A percentile compares a stretch with the other conserved stretches of the same genome.
Evolutionary conservation across 164 flowering plant genomes (phyloP).

Genomic region (Aristolochia californica): DNA sequence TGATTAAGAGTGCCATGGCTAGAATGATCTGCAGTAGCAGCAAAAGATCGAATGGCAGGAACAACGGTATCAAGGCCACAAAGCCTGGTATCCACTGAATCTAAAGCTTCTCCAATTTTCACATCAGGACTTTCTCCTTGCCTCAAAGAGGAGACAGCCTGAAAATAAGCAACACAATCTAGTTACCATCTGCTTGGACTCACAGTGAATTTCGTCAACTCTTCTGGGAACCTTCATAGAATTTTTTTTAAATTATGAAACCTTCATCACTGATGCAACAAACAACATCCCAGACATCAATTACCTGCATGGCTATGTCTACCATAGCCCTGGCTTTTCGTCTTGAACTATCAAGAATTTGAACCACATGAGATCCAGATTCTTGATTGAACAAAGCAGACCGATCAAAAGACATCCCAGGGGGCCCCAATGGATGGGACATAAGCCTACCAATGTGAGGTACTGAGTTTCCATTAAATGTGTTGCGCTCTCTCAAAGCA

Average conservation of each 20-base stretch:
- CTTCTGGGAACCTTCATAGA: neutral
- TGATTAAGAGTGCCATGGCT: constrained; percentile 13
- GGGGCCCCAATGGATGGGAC: neutral
- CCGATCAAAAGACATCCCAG: neutral
- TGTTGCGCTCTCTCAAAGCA: constrained; percentile 50
- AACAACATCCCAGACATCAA: neutral
- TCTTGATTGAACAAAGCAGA: constrained; percentile 25
- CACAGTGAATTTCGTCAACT: too few relatives aligned
- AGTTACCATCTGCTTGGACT: too few relatives aligned
- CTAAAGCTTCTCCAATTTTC: constrained; percentile 43
- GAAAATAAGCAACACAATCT: neutral
- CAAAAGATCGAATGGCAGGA: constrained; percentile 14
- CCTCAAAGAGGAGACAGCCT: constrained; percentile 46
- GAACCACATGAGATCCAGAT: constrained; percentile 33
- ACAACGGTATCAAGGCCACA: constrained; percentile 19
- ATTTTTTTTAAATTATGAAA: neutral
- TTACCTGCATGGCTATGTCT: constrained; percentile 19
- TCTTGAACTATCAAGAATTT: constrained; percentile 49
- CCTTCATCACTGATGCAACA: neutral
- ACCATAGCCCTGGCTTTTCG: constrained; percentile 55
- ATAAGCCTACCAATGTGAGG: neutral
- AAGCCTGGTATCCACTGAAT: constrained; percentile 22
- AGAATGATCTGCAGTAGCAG: constrained; percentile 9
- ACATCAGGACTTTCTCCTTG: constrained; percentile 26
- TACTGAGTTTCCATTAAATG: constrained; percentile 32